Percentiles rank a stretch among this genome's conserved stretches.
Evolutionary conservation across 441 rosid genomes (phyloP).

Genomic region (Brassica hybrid): DNA sequence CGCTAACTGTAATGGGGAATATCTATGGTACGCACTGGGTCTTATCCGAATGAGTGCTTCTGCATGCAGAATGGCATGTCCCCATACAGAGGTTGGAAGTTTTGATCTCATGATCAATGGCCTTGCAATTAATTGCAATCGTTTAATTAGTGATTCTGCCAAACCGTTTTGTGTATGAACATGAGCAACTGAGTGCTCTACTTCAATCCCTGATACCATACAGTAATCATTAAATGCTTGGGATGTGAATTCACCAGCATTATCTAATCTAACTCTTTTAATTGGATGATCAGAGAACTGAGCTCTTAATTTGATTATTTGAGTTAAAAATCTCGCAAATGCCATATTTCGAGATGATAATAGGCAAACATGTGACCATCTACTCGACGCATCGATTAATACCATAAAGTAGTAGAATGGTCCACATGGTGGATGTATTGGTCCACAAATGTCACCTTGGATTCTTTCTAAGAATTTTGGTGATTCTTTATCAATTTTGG

Average conservation of each 20-base stretch:
- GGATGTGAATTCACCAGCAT: neutral
- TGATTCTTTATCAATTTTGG: neutral
- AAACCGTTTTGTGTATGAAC: no score
- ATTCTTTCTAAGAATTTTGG: neutral
- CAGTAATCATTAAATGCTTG: neutral
- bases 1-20: neutral
- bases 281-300: neutral
- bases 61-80: neutral
- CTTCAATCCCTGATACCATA: neutral
- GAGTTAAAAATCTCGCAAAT: neutral
- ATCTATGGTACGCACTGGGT: neutral
- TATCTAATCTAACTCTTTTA: neutral
- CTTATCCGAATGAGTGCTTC: neutral
- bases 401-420: neutral
- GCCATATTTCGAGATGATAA: neutral
- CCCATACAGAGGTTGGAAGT: neutral
- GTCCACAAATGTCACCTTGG: neutral
- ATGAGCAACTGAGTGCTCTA: neutral
- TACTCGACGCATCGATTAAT: neutral
- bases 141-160: no score
- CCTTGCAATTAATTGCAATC: neutral
- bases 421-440: neutral
- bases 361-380: neutral
- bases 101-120: neutral
- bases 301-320: neutral